Evolutionary conservation across 371 early-diverging fungal species (phyloP), one percentile per base, ranked within the genome.

Genomic region (Mucor irregularis): DNA sequence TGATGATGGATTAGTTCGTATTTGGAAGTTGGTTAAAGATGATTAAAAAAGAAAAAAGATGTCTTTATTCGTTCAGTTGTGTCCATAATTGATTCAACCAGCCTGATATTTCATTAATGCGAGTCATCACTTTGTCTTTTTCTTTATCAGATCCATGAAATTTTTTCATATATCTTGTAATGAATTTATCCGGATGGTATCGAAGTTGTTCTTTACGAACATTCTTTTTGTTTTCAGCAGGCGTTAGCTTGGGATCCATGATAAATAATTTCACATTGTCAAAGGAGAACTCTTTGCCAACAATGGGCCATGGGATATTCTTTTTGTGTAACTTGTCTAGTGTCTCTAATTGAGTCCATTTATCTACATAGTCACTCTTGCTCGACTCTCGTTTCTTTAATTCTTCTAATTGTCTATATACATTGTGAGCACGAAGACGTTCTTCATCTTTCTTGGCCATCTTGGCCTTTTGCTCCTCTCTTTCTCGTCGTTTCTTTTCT

Each of bases 1-100:
- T 5, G 97, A 97, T 67, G 97, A 97, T 78, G 88, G 90, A 9
- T 59, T 79, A 24, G 85, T 93, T 2, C 81, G 90, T 43, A 86
- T 97, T 26, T 93, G 94, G 94, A 53, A 61, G 44, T 47, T 66
- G 25, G 61, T 73, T 16, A 42, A 66, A 69, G 51, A 67, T 39
- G 34, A 49, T n/a, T n/a, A n/a, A n/a, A n/a, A n/a, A n/a, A n/a
- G n/a, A n/a, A n/a, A n/a, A n/a, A n/a, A n/a, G n/a, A n/a, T n/a
- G n/a, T n/a, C 26, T 42, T 45, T 31, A 14, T 37, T 64, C 46
- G 40, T 39, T 47, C 16, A 55, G 5, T 37, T 56, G 40, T 19
- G 50, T 30, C 62, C 62, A 77, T 28, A 77, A 47, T 43, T 74
- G 74, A 56, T 77, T 77, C 8, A 77, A 40, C 64, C 69, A 72